These are phyloP conservation scores for Cystofilobasidium macerans DNA, from an alignment of 768 basidiomycete genomes.

Conservation along the genomic window DNA sequence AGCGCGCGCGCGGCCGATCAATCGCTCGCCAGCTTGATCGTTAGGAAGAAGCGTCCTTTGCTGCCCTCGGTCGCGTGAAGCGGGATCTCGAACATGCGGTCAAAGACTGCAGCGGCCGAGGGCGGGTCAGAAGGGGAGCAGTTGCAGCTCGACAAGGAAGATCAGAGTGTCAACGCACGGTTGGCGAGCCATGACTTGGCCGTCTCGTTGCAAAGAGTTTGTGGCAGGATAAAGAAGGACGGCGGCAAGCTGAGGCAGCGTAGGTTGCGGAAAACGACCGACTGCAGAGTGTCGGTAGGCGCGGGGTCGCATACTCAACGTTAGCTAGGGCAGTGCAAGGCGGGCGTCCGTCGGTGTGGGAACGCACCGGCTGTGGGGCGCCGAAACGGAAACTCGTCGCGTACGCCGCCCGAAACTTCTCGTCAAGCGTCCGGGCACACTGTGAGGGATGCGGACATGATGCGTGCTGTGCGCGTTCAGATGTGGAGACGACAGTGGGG, in stretches of 20 bases:
- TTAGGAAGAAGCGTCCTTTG: background rate
- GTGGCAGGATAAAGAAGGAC: background rate
- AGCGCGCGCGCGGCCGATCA: background rate
- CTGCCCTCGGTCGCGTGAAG: background rate
- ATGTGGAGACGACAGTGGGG: background rate
- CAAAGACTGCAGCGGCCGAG: background rate
- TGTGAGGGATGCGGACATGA: background rate
- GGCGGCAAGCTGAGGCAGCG: background rate
- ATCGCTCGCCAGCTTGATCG: background rate
- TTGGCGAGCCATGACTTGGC: background rate
- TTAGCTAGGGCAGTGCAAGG: background rate
- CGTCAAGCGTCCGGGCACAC: conserved; percentile 7
- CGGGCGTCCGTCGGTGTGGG: background rate
- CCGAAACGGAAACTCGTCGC: background rate
- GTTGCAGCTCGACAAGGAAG: background rate
- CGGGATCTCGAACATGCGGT: conserved; percentile 12
- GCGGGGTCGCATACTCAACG: background rate
- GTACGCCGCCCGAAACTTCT: background rate
- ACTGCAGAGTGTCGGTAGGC: background rate
- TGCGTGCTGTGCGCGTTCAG: background rate
- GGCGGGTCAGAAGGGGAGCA: background rate
- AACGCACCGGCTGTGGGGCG: conserved; percentile 5
- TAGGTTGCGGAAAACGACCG: conserved; percentile 3
- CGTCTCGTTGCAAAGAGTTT: conserved; percentile 1
- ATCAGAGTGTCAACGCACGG: background rate